Evolutionary conservation across 306 rosid species (phyloP).

Genomic region (Prunus padus): DNA sequence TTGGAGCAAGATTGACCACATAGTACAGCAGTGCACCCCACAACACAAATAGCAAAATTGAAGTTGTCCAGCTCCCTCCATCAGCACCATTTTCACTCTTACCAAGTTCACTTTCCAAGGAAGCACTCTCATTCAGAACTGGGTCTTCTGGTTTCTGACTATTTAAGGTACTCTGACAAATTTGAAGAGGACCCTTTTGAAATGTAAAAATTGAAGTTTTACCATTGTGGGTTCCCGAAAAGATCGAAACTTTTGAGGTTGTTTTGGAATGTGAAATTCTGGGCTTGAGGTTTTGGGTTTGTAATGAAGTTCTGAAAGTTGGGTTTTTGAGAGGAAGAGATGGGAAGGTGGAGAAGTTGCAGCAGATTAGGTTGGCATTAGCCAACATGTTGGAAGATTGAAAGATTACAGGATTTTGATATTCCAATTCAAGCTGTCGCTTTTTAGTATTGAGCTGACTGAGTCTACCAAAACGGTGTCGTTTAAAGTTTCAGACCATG

Average conservation of each 20-base stretch:
- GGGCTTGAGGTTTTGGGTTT: conserved; percentile 28
- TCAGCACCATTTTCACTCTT: conserved; percentile 36
- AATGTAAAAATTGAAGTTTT: conserved; percentile 18
- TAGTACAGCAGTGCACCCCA: conserved; percentile 81
- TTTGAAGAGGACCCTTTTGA: conserved; percentile 29
- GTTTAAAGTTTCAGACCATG: not conserved
- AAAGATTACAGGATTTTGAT: not conserved
- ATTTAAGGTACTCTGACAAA: conserved; percentile 36
- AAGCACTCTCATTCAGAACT: conserved; percentile 22
- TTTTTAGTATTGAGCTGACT: not conserved
- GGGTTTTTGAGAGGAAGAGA: conserved; percentile 26
- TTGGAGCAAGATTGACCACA: conserved; percentile 67
- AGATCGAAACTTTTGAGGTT: conserved; percentile 1
- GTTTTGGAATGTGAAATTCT: conserved; percentile 10
- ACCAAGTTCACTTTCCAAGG: conserved; percentile 9
- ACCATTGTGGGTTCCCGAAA: conserved; percentile 14
- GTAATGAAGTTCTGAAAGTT: conserved; percentile 28
- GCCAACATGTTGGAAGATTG: conserved; percentile 28
- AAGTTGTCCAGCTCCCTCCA: conserved; percentile 81
- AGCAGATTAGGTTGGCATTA: conserved; percentile 52
- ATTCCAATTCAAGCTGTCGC: not conserved
- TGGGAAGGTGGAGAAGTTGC: conserved; percentile 47
- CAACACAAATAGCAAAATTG: conserved; percentile 60
- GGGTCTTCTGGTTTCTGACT: conserved; percentile 39
- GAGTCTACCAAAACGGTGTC: not conserved